phyloP scores from a whole-genome alignment of 1,139 yeast species.

The Lodderomyces orthopsilosis region DNA sequence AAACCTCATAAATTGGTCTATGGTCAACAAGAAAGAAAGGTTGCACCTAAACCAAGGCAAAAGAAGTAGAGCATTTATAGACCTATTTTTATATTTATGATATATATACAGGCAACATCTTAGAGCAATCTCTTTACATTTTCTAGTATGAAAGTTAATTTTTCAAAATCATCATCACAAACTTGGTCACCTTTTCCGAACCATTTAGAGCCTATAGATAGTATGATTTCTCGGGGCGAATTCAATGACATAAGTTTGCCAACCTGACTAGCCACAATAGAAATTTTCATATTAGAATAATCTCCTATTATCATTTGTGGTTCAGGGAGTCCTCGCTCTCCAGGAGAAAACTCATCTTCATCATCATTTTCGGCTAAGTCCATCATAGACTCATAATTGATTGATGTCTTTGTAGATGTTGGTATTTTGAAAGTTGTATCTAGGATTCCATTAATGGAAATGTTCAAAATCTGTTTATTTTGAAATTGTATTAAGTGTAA shows the following conservation, averaged over 20 bases:
- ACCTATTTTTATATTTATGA: constrained; percentile 1
- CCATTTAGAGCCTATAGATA: constrained; percentile 44
- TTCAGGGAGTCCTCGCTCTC: constrained; percentile 20
- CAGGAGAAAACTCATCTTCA: constrained; percentile 11
- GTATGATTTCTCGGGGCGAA: constrained; percentile 32
- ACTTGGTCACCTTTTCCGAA: constrained; percentile 40
- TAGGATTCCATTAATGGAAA: constrained; percentile 36
- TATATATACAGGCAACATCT: not conserved
- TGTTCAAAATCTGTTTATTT: constrained; percentile 35
- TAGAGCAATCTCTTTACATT: constrained; percentile 25
- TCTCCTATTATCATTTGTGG: constrained; percentile 42
- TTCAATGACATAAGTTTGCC: constrained; percentile 31
- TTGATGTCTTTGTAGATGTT: constrained; percentile 32
- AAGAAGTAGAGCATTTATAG: constrained; percentile 11
- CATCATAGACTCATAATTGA: constrained; percentile 19
- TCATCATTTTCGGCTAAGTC: constrained; percentile 14
- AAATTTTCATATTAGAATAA: constrained; percentile 38
- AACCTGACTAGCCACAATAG: constrained; percentile 43
- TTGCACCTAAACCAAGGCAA: constrained; percentile 60
- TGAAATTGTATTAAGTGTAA: constrained; percentile 38
- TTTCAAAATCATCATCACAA: constrained; percentile 36
- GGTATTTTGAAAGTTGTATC: constrained; percentile 46
- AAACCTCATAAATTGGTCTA: constrained; percentile 77
- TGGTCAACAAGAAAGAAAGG: constrained; percentile 70
- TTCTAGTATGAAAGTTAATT: constrained; percentile 38